Percentiles rank a stretch among this genome's conserved stretches.
These are phyloP conservation scores for Jatropha podagrica DNA, from an alignment of 441 rosid species.

Conservation along the genomic window DNA sequence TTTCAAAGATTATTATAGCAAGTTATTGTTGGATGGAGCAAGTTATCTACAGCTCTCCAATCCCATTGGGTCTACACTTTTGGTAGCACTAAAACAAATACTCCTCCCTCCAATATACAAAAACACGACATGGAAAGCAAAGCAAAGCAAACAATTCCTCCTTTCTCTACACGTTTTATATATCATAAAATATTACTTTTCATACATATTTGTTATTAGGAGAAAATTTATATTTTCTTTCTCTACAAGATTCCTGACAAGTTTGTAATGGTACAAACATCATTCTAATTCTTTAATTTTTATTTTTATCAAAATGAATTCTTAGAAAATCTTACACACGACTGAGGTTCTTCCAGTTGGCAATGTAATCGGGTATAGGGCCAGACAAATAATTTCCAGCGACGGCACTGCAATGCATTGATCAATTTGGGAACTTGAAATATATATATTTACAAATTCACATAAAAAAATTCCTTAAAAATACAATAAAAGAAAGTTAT, in stretches of 20 bases:
- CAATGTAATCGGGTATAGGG: background rate
- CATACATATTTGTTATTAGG: too few species aligned
- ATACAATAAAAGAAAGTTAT: background rate
- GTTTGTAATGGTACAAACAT: background rate
- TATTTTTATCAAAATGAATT: too few species aligned
- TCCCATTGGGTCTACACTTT: slow-evolving; percentile 47
- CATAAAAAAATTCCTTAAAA: background rate
- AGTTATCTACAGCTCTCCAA: slow-evolving; percentile 19
- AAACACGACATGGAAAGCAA: slow-evolving; percentile 33
- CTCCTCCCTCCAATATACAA: background rate
- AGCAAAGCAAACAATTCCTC: background rate
- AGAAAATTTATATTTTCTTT: too few species aligned
- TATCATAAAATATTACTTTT: background rate
- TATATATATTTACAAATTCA: too few species aligned
- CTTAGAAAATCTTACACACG: background rate
- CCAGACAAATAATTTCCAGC: background rate
- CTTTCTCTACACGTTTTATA: slow-evolving; percentile 24
- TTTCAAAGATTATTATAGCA: too few species aligned
- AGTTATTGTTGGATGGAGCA: too few species aligned
- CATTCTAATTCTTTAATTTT: too few species aligned
- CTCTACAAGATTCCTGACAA: background rate
- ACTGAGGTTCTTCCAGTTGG: background rate
- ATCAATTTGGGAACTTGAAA: too few species aligned
- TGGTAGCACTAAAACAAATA: slow-evolving; percentile 42
- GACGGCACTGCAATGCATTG: background rate